Evolutionary conservation across 2,329 filamentous ascomycete genomes (phyloP).

Genomic region (Aciculosporium take): DNA sequence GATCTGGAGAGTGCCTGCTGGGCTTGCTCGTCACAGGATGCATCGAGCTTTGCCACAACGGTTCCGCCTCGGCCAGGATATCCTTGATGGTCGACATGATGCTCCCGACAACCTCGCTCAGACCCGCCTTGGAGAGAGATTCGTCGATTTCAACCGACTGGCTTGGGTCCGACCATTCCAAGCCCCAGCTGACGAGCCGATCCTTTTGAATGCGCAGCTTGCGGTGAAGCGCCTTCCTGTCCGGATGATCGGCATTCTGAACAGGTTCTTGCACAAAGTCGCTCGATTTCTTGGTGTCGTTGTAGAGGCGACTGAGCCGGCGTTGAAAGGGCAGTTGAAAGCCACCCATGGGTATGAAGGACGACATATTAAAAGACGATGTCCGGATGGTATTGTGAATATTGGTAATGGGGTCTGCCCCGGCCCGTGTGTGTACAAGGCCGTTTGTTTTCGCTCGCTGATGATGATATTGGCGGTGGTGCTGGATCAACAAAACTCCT

Average conservation of each 20-base stretch:
- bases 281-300: slow-evolving; percentile 66
- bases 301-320: slow-evolving; percentile 58
- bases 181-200: slow-evolving; percentile 62
- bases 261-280: slow-evolving; percentile 55
- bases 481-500: too few species aligned
- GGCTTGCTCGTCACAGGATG: slow-evolving; percentile 25
- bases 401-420: too few species aligned
- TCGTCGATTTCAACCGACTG: slow-evolving; percentile 58
- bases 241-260: slow-evolving; percentile 50
- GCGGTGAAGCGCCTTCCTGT: slow-evolving; percentile 57
- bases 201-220: slow-evolving; percentile 72
- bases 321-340: slow-evolving; percentile 45
- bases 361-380: slow-evolving; percentile 32
- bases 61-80: slow-evolving; percentile 61
- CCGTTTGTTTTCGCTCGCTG: too few species aligned
- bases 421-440: too few species aligned
- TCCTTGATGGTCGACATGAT: slow-evolving; percentile 72
- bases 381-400: too few species aligned
- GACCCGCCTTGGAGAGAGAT: slow-evolving; percentile 54
- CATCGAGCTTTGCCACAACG: slow-evolving; percentile 51
- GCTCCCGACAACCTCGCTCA: slow-evolving; percentile 64
- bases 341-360: slow-evolving; percentile 35
- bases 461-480: too few species aligned
- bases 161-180: slow-evolving; percentile 65
- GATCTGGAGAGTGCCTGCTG: slow-evolving; percentile 30